phyloP scores from a whole-genome alignment of 768 basidiomycete genomes.

The Paxillus involutus region DNA sequence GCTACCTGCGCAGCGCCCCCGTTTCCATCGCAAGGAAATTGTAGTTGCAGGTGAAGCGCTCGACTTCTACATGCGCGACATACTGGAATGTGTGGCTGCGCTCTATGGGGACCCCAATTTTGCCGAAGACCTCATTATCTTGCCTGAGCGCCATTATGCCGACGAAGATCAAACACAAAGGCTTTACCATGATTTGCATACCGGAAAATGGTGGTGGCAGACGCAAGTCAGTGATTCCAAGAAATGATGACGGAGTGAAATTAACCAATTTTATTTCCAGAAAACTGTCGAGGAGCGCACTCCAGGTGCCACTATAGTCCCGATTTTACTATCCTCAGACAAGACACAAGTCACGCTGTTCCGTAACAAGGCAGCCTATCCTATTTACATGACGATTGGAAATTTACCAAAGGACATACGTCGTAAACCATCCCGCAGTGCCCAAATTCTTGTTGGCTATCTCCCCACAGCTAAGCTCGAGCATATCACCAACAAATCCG shows the following conservation, averaged over 20 bases:
- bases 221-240: slow-evolving; percentile 37
- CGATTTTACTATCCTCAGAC: slow-evolving; percentile 24
- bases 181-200: slow-evolving; percentile 44
- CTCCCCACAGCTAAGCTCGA: too few species aligned
- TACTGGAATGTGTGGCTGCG: slow-evolving; percentile 35
- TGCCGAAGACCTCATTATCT: slow-evolving; percentile 27
- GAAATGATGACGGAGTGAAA: neutral
- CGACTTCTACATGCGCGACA: slow-evolving; percentile 34
- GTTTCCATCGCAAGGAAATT: neutral
- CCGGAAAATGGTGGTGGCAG: slow-evolving; percentile 52
- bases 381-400: slow-evolving; percentile 13
- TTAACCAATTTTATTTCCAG: neutral
- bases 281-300: slow-evolving; percentile 9
- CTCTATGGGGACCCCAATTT: slow-evolving; percentile 37
- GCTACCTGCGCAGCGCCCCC: too few species aligned
- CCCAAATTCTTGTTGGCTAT: neutral
- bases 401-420: neutral
- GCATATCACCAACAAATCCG: too few species aligned
- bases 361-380: slow-evolving; percentile 15
- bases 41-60: slow-evolving; percentile 28
- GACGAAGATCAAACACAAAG: slow-evolving; percentile 25
- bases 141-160: slow-evolving; percentile 38
- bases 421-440: neutral
- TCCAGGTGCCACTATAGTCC: slow-evolving; percentile 6
- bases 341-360: slow-evolving; percentile 17